Evolutionary conservation across 257 asterid genomes (phyloP), one percentile per base, ranked within the genome.

Genomic region (Nemophila menziesii): DNA sequence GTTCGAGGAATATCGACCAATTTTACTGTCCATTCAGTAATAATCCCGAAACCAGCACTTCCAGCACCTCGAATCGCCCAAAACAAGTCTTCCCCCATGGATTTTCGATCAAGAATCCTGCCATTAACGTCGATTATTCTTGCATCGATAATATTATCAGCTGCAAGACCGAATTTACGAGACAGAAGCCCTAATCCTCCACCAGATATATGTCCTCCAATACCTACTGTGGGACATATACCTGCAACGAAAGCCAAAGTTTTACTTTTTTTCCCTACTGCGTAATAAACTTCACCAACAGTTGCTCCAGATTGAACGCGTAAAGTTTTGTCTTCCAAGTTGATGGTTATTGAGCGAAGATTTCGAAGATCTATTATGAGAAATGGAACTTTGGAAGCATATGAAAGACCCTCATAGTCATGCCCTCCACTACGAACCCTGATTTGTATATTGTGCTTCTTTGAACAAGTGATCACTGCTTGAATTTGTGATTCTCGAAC

Each of bases 1-100:
- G 37, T 18, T 1, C 39, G 18, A 4, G 56, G 42, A 22, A 50
- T 19, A 19, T 38, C 56, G 3, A 22, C 36, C 11, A 53, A 11
- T 20, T 16, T 44, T 8, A 54, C 14, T 8, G 11, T 54, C 34
- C 34, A 54, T 29, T 20, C 45, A 44, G 45, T 51, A 34, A 44
- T 36, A 18, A 54, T 36, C 0, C 23, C 60, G 18, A 54, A 54
- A 44, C 44, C 45, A 14, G 60, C 38, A 9, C 60, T 52, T 0
- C 16, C 39, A 21, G 52, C 60, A 20, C 60, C 60, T 44, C 60
- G 21, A 23, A 54, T 54, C 0, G 59, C 59, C 59, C 59, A 54
- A 33, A 54, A 54, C 22, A 43, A 24, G 22, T 54, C 51, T 44
- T 52, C 50, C n/a, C n/a, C n/a, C n/a, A n/a, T n/a, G n/a, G n/a